Conservation (phyloP, 106 monocot species). For the Platanthera zijinensis region DNA sequence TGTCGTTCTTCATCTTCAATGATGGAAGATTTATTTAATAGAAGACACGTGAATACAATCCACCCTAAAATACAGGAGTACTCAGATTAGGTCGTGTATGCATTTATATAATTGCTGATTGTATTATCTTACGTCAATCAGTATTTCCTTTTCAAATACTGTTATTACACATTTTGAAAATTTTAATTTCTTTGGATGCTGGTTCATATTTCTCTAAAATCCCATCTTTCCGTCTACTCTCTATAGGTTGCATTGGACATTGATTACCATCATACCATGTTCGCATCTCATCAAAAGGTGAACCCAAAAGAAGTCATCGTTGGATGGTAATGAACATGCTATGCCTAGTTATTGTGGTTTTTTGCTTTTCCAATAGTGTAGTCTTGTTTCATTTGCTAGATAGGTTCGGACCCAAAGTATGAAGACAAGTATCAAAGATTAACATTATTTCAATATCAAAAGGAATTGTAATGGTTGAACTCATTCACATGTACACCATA, state of each 20-base stretch:
- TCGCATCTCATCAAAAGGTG: constrained; percentile 55
- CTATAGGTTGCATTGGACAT: constrained; percentile 64
- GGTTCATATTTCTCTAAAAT: neutral
- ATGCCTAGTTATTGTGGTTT: neutral
- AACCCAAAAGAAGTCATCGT: constrained; percentile 66
- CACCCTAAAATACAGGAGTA: neutral
- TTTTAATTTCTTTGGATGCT: neutral
- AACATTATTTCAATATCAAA: too few relatives aligned
- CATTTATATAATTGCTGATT: neutral
- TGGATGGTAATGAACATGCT: constrained; percentile 41
- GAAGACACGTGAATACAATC: neutral
- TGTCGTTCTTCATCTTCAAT: neutral
- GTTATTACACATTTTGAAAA: neutral
- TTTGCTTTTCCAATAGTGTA: neutral
- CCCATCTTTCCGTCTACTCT: neutral
- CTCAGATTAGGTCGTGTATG: neutral
- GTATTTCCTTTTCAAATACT: neutral
- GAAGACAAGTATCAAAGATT: too few relatives aligned
- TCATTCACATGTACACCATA: too few relatives aligned
- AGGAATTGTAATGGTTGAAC: too few relatives aligned
- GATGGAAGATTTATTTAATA: neutral
- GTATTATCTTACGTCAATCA: neutral
- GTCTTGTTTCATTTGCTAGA: neutral
- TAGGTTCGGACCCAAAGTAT: neutral
- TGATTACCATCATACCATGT: constrained; percentile 67